These are phyloP conservation scores for Tephrocybe sp. DNA, from an alignment of 768 basidiomycete genomes.

Conservation along the genomic window DNA sequence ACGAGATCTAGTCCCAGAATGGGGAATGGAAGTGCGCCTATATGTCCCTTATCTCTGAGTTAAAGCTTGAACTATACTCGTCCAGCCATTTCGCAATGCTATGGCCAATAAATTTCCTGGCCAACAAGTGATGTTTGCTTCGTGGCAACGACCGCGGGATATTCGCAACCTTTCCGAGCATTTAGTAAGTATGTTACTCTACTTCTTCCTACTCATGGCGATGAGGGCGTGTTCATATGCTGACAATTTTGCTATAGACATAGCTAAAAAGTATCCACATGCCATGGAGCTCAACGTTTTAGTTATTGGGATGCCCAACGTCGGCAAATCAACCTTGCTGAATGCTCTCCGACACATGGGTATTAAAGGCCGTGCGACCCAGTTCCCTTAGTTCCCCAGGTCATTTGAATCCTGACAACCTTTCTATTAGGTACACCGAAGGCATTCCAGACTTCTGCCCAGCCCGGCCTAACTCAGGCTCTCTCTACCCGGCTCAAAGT, in stretches of 20 bases:
- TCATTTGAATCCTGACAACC: slow-evolving; percentile 3
- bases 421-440: slow-evolving; percentile 66
- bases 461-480: slow-evolving; percentile 87
- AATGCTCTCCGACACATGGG: slow-evolving; percentile 89
- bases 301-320: slow-evolving; percentile 98
- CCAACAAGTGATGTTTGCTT: slow-evolving; percentile 68
- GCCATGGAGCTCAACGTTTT: slow-evolving; percentile 82
- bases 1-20: slow-evolving; percentile 84
- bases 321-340: slow-evolving; percentile 93
- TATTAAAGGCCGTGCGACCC: slow-evolving; percentile 72
- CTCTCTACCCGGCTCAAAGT: slow-evolving; percentile 89
- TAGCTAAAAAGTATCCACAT: slow-evolving; percentile 67
- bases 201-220: slow-evolving; percentile 8
- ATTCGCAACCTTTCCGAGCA: slow-evolving; percentile 61
- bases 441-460: slow-evolving; percentile 83
- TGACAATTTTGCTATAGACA: slow-evolving; percentile 38
- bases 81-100: slow-evolving; percentile 69
- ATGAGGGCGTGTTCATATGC: slow-evolving; percentile 2
- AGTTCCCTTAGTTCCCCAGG: slow-evolving; percentile 6
- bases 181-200: slow-evolving; percentile 66
- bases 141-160: slow-evolving; percentile 65
- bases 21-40: slow-evolving; percentile 77
- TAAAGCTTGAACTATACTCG: slow-evolving; percentile 13
- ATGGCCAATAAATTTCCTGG: slow-evolving; percentile 71
- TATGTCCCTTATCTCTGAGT: slow-evolving; percentile 4